Percentiles rank a stretch among this genome's conserved stretches.
phyloP scores from a whole-genome alignment of 495 filamentous ascomycete species.

The Pseudotulostoma volvatum region DNA sequence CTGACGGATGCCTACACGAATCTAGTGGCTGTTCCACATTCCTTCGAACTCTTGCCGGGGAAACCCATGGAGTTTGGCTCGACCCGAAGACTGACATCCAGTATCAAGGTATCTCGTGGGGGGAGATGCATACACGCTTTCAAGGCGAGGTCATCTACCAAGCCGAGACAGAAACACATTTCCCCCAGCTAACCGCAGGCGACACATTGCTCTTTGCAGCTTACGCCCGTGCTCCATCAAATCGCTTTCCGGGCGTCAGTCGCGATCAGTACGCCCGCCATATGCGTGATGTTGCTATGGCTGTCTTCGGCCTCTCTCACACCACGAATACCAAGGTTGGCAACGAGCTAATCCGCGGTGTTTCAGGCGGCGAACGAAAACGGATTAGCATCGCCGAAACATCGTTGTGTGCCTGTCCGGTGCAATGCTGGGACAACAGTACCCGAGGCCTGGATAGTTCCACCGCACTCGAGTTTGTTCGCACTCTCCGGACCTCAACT shows the following conservation, averaged over 20 bases:
- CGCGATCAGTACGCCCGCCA: constrained; percentile 31
- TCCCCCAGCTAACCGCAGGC: constrained; percentile 48
- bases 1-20: too few species aligned
- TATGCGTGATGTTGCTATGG: constrained; percentile 45
- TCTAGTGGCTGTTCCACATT: constrained; percentile 53
- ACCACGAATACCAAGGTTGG: constrained; percentile 42
- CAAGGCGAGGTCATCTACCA: constrained; percentile 53
- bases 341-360: constrained; percentile 71
- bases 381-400: constrained; percentile 35
- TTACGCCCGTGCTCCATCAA: constrained; percentile 33
- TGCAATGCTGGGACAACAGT: constrained; percentile 78
- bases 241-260: constrained; percentile 31
- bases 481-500: constrained; percentile 59
- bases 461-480: constrained; percentile 60
- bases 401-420: constrained; percentile 54
- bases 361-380: constrained; percentile 77
- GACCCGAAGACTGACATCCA: constrained; percentile 40
- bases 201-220: constrained; percentile 50
- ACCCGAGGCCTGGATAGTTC: constrained; percentile 75
- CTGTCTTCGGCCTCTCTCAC: constrained; percentile 42
- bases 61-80: constrained; percentile 57
- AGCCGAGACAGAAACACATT: constrained; percentile 49
- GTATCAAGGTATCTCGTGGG: constrained; percentile 54
- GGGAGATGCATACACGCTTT: constrained; percentile 53
- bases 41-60: constrained; percentile 53